Evolutionary conservation across 2,329 filamentous ascomycete species (phyloP).

Genomic region (Calonectria leucothoes): DNA sequence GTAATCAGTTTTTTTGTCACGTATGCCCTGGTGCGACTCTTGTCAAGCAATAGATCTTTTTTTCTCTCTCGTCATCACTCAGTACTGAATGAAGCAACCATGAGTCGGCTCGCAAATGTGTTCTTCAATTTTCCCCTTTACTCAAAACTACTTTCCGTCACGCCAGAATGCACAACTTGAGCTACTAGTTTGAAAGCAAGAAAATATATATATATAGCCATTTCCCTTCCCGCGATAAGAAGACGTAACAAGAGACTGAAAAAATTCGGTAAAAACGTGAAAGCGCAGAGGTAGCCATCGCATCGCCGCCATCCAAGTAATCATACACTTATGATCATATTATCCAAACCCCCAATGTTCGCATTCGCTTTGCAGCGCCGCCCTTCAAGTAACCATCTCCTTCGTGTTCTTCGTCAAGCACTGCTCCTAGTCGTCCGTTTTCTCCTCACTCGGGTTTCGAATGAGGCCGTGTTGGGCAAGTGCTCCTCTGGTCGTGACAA

Average conservation of each 20-base stretch:
- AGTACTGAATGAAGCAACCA: neutral
- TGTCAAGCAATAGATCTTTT: conserved; percentile 23
- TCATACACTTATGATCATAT: conserved; percentile 44
- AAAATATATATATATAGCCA: neutral
- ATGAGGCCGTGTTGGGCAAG: conserved; percentile 32
- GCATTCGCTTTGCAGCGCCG: conserved; percentile 28
- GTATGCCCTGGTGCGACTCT: conserved; percentile 23
- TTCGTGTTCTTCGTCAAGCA: conserved; percentile 35
- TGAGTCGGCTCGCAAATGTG: neutral
- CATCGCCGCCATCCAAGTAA: conserved; percentile 36
- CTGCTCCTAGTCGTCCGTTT: conserved; percentile 16
- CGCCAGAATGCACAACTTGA: neutral
- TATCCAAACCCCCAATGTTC: conserved; percentile 35
- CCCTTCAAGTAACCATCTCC: conserved; percentile 25
- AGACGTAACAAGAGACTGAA: conserved; percentile 17
- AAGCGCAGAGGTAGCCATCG: conserved; percentile 30
- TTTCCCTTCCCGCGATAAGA: conserved; percentile 12
- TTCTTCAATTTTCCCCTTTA: neutral
- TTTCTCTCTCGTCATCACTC: neutral
- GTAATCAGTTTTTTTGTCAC: conserved; percentile 25
- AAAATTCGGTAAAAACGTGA: conserved; percentile 13
- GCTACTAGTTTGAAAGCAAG: conserved; percentile 15
- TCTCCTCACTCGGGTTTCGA: conserved; percentile 27
- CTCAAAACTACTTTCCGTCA: neutral
- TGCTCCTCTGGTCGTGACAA: conserved; percentile 35